Evolutionary conservation across 441 rosid genomes (phyloP), one percentile per base, ranked within the genome.

Genomic region (Francoa sonchifolia): DNA sequence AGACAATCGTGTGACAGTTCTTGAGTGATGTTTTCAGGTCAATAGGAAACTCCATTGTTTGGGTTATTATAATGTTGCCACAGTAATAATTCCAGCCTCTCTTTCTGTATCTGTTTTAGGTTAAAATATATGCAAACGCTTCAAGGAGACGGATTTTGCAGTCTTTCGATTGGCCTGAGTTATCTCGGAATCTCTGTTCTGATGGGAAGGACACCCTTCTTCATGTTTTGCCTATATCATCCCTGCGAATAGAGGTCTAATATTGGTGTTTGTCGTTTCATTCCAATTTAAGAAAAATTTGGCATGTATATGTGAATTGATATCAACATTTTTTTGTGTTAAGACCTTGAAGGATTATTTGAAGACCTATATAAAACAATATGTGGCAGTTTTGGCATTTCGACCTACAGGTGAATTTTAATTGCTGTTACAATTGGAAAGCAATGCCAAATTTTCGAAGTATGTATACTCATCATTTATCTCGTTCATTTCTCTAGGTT

Each of bases 151-250:
- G 74, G 56, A 61, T 79, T 58, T 55, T 84, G 65, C 63, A 75
- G 36, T 67, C 82, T 42, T 77, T 75, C 46, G 69, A 65, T 38
- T 80, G 87, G 80, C 73, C 79, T 59, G 87, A 84, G 27, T 69
- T 80, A 9, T 71, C 79, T 0, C 44, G 58, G 36, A 72, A 58
- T 59, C 77, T 80, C 33, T 73, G 66, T 50, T 52, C 60, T 6
- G 67, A 77, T 68, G 85, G 82, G 45, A 65, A 61, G 33, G 74
- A 67, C 43, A 73, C 95, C 19, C 49, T 53, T 65, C 80, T 84
- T 29, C 88, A 84, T 53, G 88, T 84, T 48, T 59, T 77, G 50
- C 92, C 95, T 18, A 75, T 80, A 48, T 77, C 88, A 42, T 66
- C 80, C 47, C 43, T 80, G 61, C 64, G 49, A 55, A 40, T 66